Conservation (phyloP, 768 basidiomycete species). For the Amanita molliuscula region DNA sequence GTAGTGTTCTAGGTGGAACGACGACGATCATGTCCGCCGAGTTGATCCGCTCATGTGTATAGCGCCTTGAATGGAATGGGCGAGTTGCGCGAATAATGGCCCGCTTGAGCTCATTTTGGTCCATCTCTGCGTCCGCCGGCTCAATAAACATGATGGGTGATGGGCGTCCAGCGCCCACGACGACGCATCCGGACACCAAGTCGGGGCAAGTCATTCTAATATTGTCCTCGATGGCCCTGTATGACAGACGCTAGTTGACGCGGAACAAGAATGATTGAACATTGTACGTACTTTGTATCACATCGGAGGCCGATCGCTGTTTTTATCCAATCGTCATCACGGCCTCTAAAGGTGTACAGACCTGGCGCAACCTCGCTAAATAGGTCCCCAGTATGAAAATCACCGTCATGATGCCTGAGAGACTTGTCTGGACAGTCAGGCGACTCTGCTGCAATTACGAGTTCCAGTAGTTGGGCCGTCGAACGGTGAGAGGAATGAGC, state of each 20-base stretch:
- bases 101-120: conserved; percentile 50
- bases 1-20: conserved; percentile 55
- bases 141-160: conserved; percentile 73
- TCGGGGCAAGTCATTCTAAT: conserved; percentile 52
- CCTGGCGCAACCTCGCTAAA: conserved; percentile 56
- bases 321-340: conserved; percentile 84
- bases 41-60: conserved; percentile 71
- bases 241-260: background rate
- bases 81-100: conserved; percentile 66
- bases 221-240: conserved; percentile 69
- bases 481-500: conserved; percentile 38
- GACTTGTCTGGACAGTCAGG: conserved; percentile 57
- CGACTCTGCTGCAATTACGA: conserved; percentile 60
- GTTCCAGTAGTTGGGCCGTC: conserved; percentile 47
- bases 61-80: conserved; percentile 64
- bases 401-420: conserved; percentile 50
- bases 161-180: conserved; percentile 68
- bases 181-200: conserved; percentile 64
- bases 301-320: conserved; percentile 69
- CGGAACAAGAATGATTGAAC: background rate
- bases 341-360: conserved; percentile 54
- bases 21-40: conserved; percentile 56
- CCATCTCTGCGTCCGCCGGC: conserved; percentile 35
- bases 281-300: conserved; percentile 49
- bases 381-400: conserved; percentile 78